These are phyloP conservation scores for Colletotrichum cuscutae DNA, from an alignment of 2,329 filamentous ascomycete genomes.

Conservation along the genomic window DNA sequence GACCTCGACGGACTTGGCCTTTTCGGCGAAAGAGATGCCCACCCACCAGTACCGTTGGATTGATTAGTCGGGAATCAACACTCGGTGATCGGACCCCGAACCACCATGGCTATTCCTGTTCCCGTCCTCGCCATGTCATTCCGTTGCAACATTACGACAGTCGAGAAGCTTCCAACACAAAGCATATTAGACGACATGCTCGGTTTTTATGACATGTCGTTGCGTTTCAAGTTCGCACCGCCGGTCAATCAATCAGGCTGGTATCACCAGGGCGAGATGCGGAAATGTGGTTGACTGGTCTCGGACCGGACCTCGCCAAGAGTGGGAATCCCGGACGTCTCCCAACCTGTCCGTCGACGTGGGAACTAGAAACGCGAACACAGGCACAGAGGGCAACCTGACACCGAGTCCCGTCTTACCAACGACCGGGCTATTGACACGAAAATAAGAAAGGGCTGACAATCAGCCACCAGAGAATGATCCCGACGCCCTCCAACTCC, in stretches of 20 bases:
- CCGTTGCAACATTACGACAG: not conserved
- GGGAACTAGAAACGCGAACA: not conserved
- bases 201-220: not conserved
- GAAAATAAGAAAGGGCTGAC: not conserved
- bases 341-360: not conserved
- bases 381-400: not conserved
- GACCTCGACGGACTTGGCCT: not conserved
- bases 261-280: not conserved
- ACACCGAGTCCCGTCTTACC: not conserved
- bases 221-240: not conserved
- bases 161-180: not conserved
- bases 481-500: not conserved
- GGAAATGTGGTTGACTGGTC: not conserved
- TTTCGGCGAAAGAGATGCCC: not conserved
- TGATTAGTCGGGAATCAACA: not conserved
- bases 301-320: conserved; percentile 9
- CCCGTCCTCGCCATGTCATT: not conserved
- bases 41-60: not conserved
- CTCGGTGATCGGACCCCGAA: not conserved
- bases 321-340: not conserved
- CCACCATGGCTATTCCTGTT: not conserved
- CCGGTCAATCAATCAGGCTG: not conserved
- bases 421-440: not conserved
- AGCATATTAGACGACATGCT: not conserved
- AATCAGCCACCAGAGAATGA: not conserved